These are phyloP conservation scores for Nyctanthes arbortristis DNA, from an alignment of 257 asterid species.

Conservation along the genomic window DNA sequence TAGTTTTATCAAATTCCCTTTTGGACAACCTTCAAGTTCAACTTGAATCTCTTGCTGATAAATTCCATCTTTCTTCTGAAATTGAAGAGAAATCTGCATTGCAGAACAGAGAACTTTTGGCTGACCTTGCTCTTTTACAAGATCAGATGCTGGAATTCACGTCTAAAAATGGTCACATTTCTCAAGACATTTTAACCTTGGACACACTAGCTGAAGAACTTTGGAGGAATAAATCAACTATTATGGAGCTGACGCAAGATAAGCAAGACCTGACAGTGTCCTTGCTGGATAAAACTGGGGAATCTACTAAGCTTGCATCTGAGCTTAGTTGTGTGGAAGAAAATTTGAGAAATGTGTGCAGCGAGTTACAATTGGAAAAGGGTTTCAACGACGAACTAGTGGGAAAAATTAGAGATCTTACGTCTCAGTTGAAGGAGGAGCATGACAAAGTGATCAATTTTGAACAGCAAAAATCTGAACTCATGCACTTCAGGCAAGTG, in stretches of 20 bases:
- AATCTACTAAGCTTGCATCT: constrained; percentile 52
- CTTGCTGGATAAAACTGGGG: constrained; percentile 51
- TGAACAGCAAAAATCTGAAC: constrained; percentile 52
- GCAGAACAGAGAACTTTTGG: constrained; percentile 58
- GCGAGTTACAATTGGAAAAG: constrained; percentile 51
- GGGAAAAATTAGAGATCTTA: constrained; percentile 52
- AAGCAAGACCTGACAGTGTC: constrained; percentile 50
- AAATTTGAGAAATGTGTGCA: constrained; percentile 43
- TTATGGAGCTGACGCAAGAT: constrained; percentile 51
- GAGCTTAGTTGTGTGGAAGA: constrained; percentile 56
- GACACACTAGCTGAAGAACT: constrained; percentile 60
- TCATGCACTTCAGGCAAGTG: constrained; percentile 48
- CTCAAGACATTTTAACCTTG: constrained; percentile 51
- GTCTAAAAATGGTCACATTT: constrained; percentile 48
- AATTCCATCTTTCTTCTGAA: constrained; percentile 53
- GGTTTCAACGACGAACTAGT: constrained; percentile 51
- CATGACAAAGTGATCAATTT: constrained; percentile 38
- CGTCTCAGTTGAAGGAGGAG: constrained; percentile 43
- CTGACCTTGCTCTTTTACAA: constrained; percentile 61
- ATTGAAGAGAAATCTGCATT: constrained; percentile 54
- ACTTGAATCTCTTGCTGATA: constrained; percentile 66
- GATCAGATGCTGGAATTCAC: constrained; percentile 62
- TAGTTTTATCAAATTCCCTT: constrained; percentile 60
- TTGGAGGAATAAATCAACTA: constrained; percentile 41
- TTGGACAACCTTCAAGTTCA: constrained; percentile 71